Evolutionary conservation across 805 yeast species (phyloP).

Genomic region (Kazachstania viticola): DNA sequence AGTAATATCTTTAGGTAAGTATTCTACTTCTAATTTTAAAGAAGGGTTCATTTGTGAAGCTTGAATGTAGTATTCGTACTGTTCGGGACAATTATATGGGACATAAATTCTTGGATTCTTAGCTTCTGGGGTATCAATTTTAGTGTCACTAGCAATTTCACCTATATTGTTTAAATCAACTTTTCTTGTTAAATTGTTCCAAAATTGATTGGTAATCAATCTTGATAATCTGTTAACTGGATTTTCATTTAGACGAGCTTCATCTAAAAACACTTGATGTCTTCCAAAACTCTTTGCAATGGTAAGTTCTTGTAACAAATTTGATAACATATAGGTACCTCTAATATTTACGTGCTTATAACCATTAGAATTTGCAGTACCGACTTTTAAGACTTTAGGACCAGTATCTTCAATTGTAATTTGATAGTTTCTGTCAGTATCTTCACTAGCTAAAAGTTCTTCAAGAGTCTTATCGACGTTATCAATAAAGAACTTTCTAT

Average conservation of each 20-base stretch:
- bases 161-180: slow-evolving; percentile 50
- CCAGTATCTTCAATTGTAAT: slow-evolving; percentile 78
- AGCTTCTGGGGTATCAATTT: slow-evolving; percentile 48
- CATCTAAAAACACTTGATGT: slow-evolving; percentile 66
- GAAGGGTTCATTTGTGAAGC: slow-evolving; percentile 45
- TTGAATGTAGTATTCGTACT: slow-evolving; percentile 50
- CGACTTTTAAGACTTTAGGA: slow-evolving; percentile 62
- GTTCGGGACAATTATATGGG: slow-evolving; percentile 58
- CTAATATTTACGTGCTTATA: slow-evolving; percentile 57
- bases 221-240: slow-evolving; percentile 71
- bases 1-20: slow-evolving; percentile 62
- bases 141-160: slow-evolving; percentile 66
- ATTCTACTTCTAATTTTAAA: slow-evolving; percentile 57
- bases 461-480: slow-evolving; percentile 63
- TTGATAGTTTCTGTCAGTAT: slow-evolving; percentile 73
- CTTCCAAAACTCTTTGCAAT: slow-evolving; percentile 74
- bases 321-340: slow-evolving; percentile 83
- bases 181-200: slow-evolving; percentile 67
- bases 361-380: slow-evolving; percentile 78
- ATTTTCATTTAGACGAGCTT: slow-evolving; percentile 70
- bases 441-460: slow-evolving; percentile 61
- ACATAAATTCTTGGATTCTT: slow-evolving; percentile 66
- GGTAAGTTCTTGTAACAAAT: slow-evolving; percentile 76
- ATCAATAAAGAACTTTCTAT: slow-evolving; percentile 45
- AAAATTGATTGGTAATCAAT: slow-evolving; percentile 62